Percentiles rank a stretch among this genome's conserved stretches.
These are phyloP conservation scores for Pseudogymnoascus sp. DNA, from an alignment of 2,329 filamentous ascomycete genomes.

Conservation along the genomic window DNA sequence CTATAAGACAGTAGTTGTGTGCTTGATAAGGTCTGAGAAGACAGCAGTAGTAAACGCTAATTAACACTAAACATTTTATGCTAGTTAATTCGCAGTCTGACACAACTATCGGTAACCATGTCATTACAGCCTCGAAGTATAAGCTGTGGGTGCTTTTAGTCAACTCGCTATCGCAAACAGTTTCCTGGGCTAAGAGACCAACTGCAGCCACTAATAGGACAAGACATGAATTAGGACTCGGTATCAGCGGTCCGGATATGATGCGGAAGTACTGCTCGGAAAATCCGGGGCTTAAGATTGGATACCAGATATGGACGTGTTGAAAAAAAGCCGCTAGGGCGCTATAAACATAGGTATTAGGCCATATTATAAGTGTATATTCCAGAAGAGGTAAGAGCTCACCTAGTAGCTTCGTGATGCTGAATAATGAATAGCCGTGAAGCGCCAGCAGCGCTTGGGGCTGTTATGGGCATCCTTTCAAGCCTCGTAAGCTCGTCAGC, in stretches of 20 bases:
- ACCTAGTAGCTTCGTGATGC: slow-evolving; percentile 17
- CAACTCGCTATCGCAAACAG: not conserved
- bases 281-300: slow-evolving; percentile 21
- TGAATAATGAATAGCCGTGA: slow-evolving; percentile 17
- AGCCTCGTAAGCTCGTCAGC: not conserved
- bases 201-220: slow-evolving; percentile 22
- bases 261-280: slow-evolving; percentile 17
- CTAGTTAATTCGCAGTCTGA: slow-evolving; percentile 18
- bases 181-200: slow-evolving; percentile 17
- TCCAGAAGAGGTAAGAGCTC: not conserved
- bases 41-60: slow-evolving; percentile 23
- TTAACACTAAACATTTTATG: slow-evolving; percentile 20
- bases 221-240: slow-evolving; percentile 19
- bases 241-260: slow-evolving; percentile 18
- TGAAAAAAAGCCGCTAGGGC: slow-evolving; percentile 21
- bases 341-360: not conserved
- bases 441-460: not conserved
- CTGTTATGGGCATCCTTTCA: not conserved
- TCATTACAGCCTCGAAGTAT: slow-evolving; percentile 20
- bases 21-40: slow-evolving; percentile 23
- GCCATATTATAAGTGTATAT: not conserved
- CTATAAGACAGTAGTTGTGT: slow-evolving; percentile 23
- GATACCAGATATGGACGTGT: slow-evolving; percentile 24
- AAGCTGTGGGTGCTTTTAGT: slow-evolving; percentile 11
- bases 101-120: slow-evolving; percentile 19